Percentiles rank a stretch among this genome's conserved stretches.
Conservation (phyloP, 371 early-diverging fungal genomes). For the Rhizopus stolonifer region DNA sequence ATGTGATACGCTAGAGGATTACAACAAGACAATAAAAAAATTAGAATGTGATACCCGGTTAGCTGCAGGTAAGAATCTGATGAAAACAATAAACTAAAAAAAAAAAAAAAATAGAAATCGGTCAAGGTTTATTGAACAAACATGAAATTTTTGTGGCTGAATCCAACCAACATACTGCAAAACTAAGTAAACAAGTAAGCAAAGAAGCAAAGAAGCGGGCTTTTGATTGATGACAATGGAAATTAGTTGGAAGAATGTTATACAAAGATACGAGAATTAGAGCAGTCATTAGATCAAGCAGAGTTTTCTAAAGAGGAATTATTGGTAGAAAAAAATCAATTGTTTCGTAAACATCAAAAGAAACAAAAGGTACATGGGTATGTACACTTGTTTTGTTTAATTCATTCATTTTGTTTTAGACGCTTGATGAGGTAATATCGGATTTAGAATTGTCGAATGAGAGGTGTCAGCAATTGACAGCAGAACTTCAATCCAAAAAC, state of each 20-base stretch:
- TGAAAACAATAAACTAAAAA: background rate
- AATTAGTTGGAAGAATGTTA: conserved; percentile 29
- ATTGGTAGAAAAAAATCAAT: conserved; percentile 28
- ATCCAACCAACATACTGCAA: conserved; percentile 25
- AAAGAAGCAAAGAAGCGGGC: too few species aligned
- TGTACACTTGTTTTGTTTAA: too few species aligned
- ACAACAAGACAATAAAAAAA: conserved; percentile 28
- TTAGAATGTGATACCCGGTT: conserved; percentile 38
- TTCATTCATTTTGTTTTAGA: conserved; percentile 15
- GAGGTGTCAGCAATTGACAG: conserved; percentile 33
- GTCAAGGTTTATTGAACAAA: conserved; percentile 39
- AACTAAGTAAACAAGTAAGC: conserved; percentile 32
- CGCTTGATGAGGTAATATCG: conserved; percentile 31
- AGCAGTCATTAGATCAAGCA: conserved; percentile 23
- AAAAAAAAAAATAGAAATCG: conserved; percentile 27
- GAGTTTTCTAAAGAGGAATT: conserved; percentile 28
- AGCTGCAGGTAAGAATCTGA: conserved; percentile 35
- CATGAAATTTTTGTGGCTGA: conserved; percentile 39
- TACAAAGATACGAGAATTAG: conserved; percentile 21
- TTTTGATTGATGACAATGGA: too few species aligned
- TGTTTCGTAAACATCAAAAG: conserved; percentile 36
- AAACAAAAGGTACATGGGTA: conserved; percentile 28
- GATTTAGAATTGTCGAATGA: conserved; percentile 39
- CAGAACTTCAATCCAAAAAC: conserved; percentile 33
- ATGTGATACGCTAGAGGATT: conserved; percentile 29